Evolutionary conservation across 2,329 filamentous ascomycete genomes (phyloP).

Genomic region (Lachnellula arida): DNA sequence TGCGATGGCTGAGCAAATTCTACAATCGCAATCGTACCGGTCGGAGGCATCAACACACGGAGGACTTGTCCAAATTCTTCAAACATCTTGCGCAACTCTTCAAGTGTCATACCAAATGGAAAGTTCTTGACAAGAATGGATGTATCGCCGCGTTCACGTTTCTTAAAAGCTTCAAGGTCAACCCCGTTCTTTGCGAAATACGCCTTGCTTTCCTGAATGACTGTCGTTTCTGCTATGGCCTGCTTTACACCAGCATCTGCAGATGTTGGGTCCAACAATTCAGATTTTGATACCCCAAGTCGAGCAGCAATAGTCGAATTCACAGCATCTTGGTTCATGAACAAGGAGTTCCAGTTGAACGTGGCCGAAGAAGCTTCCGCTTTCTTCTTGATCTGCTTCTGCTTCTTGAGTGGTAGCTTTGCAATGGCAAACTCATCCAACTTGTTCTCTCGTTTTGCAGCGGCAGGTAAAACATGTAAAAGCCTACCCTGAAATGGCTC

Average conservation of each 20-base stretch:
- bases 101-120: constrained; percentile 59
- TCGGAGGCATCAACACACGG: constrained; percentile 84
- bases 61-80: constrained; percentile 67
- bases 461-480: constrained; percentile 81
- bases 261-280: constrained; percentile 91
- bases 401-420: constrained; percentile 90
- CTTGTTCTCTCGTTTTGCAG: constrained; percentile 73
- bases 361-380: constrained; percentile 69
- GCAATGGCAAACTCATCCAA: constrained; percentile 86
- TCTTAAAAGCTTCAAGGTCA: constrained; percentile 87
- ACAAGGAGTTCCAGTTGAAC: constrained; percentile 99
- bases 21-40: constrained; percentile 88
- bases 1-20: constrained; percentile 77
- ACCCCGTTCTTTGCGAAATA: constrained; percentile 88
- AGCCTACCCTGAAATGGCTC: constrained; percentile 89
- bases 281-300: constrained; percentile 84
- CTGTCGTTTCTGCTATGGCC: constrained; percentile 90
- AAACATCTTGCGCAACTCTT: constrained; percentile 49
- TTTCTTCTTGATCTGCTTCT: constrained; percentile 83
- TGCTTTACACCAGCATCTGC: constrained; percentile 93
- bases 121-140: constrained; percentile 95
- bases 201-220: constrained; percentile 92
- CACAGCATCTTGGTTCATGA: constrained; percentile 94
- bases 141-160: constrained; percentile 75
- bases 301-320: constrained; percentile 84